Evolutionary conservation across 1,284 basidiomycete genomes (phyloP).

Genomic region (Anthracocystis walkeri): DNA sequence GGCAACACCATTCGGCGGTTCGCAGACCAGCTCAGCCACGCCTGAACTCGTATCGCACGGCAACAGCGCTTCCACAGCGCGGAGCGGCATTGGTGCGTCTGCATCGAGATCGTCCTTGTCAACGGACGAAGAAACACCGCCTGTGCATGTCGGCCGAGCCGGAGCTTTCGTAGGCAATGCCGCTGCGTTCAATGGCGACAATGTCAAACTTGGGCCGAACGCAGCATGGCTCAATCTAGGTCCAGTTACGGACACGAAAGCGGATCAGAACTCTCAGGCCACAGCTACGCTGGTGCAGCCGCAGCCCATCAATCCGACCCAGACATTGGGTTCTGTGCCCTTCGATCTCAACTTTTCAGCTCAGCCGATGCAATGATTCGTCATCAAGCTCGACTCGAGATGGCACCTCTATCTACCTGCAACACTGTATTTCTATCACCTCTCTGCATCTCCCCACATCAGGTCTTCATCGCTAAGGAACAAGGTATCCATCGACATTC

Average conservation of each 20-base stretch:
- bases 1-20: constrained; percentile 11
- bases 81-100: constrained; percentile 5
- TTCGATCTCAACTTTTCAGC: constrained; percentile 28
- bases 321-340: constrained; percentile 16
- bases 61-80: not conserved
- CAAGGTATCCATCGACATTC: not conserved
- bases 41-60: constrained; percentile 26
- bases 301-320: constrained; percentile 28
- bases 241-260: not conserved
- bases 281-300: constrained; percentile 20
- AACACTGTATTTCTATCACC: constrained; percentile 42
- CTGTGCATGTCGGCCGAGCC: not conserved
- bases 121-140: constrained; percentile 41
- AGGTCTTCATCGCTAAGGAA: not conserved
- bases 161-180: not conserved
- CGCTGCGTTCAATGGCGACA: not conserved
- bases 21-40: constrained; percentile 31
- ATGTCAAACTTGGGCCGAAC: constrained; percentile 3
- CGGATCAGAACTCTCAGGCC: not conserved
- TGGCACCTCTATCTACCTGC: too few relatives aligned
- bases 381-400: not conserved
- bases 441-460: constrained; percentile 1
- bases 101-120: constrained; percentile 30
- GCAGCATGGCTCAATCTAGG: constrained; percentile 13
- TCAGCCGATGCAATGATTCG: constrained; percentile 2